Base-by-base conservation (phyloP, 495 filamentous ascomycete species). In the Aspergillus incahuasiensis region DNA sequence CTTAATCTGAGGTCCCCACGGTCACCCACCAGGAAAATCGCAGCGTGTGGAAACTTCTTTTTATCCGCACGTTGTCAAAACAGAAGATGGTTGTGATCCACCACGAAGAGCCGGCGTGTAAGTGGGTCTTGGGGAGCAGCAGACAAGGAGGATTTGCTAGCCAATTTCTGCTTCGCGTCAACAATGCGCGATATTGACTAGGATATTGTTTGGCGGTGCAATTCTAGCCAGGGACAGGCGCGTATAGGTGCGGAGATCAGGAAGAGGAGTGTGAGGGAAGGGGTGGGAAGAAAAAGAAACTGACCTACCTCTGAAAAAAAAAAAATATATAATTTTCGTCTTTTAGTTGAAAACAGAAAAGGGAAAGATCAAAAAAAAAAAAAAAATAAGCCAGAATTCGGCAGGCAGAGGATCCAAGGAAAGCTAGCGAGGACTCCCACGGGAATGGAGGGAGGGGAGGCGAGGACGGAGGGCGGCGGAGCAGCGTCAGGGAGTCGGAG, bases 51-150 rank as follows among this genome's bases (percentile, higher is more conserved):
- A 68, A 74, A 71, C 66, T 68, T 67, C 59, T 69, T 68, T 68
- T 71, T 73, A 73, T 73, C 74, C 71, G 72, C 74, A 75, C 70
- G 70, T 73, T 73, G 70, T 74, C 67, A 60, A 63, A 67, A 72
- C 58, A 66, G 66, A 68, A 63, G 64, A 69, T 70, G 68, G 66
- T 71, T 70, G 64, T 74, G 70, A 72, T 74, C 70, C 73, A 74
- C 70, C 68, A 71, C 59, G 60, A 67, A 73, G 40, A 50, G 48
- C 48, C 48, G 69, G 72, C 72, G 69, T 70, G 63, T 55, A 68
- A 68, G 73, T 75, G 73, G 73, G 73, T 75, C 73, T 75, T 61
- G 62, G 55, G 67, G 64, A 74, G 66, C 67, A 71, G 67, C 69
- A 67, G 65, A 69, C 67, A 68, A 64, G 65, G 50, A 47, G 51